phyloP scores from a whole-genome alignment of 2,329 filamentous ascomycete species.

The Pseudogymnoascus sp. region DNA sequence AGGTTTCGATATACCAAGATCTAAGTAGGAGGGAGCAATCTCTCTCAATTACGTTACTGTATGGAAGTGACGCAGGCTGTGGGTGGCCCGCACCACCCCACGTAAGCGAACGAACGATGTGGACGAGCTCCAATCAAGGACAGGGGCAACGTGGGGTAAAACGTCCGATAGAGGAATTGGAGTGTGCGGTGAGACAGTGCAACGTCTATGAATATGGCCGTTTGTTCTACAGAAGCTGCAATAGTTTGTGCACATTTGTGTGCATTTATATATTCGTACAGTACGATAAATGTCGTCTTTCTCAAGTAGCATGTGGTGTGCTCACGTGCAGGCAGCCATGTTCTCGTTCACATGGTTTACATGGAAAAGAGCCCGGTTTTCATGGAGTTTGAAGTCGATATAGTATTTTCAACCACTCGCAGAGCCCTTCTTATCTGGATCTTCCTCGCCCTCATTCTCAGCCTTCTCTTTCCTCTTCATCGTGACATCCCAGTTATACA shows the following conservation, averaged over 20 bases:
- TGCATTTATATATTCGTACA: background rate
- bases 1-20: background rate
- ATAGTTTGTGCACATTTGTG: background rate
- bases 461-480: conserved; percentile 86
- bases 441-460: conserved; percentile 42
- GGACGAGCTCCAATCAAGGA: background rate
- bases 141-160: conserved; percentile 1
- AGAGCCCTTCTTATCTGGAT: conserved; percentile 25
- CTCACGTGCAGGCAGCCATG: background rate
- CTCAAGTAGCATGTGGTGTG: background rate
- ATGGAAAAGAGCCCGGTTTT: background rate
- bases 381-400: background rate
- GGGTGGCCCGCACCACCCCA: background rate
- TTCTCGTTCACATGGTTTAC: background rate
- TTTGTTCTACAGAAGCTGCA: background rate
- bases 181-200: background rate
- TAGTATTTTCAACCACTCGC: conserved; percentile 22
- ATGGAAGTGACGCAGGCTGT: conserved; percentile 3
- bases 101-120: background rate
- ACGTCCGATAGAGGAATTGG: background rate
- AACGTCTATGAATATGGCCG: background rate
- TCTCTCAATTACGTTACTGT: conserved; percentile 7
- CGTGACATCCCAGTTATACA: conserved; percentile 99
- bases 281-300: background rate
- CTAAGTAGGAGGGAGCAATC: background rate